Base-by-base conservation (phyloP, 306 rosid genomes). In the Quercus rubra region DNA sequence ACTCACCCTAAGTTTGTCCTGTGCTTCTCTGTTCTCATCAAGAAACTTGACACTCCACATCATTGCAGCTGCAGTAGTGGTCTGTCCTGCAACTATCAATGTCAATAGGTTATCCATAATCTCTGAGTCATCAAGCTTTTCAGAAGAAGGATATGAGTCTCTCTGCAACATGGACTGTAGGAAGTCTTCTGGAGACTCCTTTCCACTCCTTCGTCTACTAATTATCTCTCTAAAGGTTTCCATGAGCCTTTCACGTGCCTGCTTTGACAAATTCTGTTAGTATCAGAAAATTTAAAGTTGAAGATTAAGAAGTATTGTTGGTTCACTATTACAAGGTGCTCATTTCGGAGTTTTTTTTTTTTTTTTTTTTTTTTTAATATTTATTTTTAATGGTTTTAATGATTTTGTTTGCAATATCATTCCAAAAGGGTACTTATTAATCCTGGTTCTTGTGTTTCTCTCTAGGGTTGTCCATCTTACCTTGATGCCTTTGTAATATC, bases 21-120 rank as follows among this genome's bases (percentile, higher is more conserved):
- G 89, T 23, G 71, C 86, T 70, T 90, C 92, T 81, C 52, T 85
- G 85, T 87, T 92, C 23, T 85, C 92, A 77, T 85, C 83, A 33
- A 92, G 89, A 77, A 90, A 88, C 85, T 90, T 92, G 61, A 90
- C 90, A 84, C 92, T 87, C 94, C 91, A 92, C 94, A 88, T 92
- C 90, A 92, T 84, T 18, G 94, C 91, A 64, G 97, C 92, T 19
- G 94, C 90, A 19, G 94, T 87, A 21, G 97, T 90, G 58, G 91
- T 88, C 75, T 88, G 92, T 62, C 97, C 94, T 51, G 91, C 88
- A 75, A 88, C 77, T 81, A 92, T 87, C 80, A 92, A 28, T 57
- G 94, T 90, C 87, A 90, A 72, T 2, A 88, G 84, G 80, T 92
- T 92, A 82, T 92, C 97, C 87, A 85, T 70, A 59, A 90, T 79